Evolutionary conservation across 2,329 filamentous ascomycete genomes (phyloP), one percentile per base, ranked within the genome.

Genomic region (Ophiostoma pallidulum): DNA sequence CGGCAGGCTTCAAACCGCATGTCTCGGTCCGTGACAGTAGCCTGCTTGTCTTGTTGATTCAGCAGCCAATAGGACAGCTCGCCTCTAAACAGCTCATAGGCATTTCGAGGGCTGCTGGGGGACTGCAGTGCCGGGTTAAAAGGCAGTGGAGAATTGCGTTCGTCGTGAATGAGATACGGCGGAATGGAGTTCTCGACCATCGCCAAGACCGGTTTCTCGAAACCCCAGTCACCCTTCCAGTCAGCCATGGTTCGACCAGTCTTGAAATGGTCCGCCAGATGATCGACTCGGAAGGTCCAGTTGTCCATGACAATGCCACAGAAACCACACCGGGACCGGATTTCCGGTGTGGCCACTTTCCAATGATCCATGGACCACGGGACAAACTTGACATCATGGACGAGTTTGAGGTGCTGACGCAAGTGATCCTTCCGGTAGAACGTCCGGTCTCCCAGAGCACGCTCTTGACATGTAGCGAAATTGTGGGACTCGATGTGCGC

Each of bases 191-290:
- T 82, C 62, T 82, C 78, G 57, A 82, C 74, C 68, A 81, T 74
- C 52, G 78, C 70, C 55, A 80, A 66, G 36, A 82, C 72, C 31
- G 75, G 72, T 24, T 67, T 65, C 47, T 82, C 78, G 53, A 83
- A 82, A 69, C 79, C 79, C 78, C 78, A 82, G 62, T 80, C 78
- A 66, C 79, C 79, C 69, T 80, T 79, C 79, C 79, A 83, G 62
- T 82, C 76, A 53, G 74, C 75, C 78, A 83, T 83, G 57, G 74
- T 77, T 53, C 73, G 75, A 64, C 79, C 78, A 22, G 70, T 74
- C 63, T 80, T 82, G 67, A 82, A 83, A 62, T 82, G 79, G 53
- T 81, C 77, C n/a, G 79, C 78, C 33, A 82, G 64, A 57, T 83
- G 79, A 56, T 82, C 78, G 14, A 75, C 68, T 58, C 79, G 69